phyloP scores from a whole-genome alignment of 2,329 filamentous ascomycete genomes.

The Cercospora citrullina region DNA sequence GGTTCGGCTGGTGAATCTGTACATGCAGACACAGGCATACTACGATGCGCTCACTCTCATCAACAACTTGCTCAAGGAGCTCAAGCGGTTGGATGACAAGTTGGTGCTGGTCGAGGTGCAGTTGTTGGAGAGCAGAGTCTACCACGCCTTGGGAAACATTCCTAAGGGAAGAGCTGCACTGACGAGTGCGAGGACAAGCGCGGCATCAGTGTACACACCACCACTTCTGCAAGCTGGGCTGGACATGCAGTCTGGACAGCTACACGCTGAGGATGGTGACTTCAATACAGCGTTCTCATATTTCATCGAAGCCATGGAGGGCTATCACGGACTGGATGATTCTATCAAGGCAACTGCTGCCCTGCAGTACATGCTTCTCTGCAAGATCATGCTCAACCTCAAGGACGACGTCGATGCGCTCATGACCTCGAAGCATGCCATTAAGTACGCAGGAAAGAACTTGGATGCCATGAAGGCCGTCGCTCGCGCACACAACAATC shows the following conservation, averaged over 20 bases:
- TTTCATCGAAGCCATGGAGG: conserved; percentile 98
- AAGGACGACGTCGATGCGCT: conserved; percentile 94
- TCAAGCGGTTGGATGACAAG: conserved; percentile 98
- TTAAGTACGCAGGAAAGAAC: conserved; percentile 93
- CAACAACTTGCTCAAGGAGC: conserved; percentile 91
- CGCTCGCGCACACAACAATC: conserved; percentile 90
- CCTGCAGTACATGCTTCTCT: conserved; percentile 98
- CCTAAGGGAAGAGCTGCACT: conserved; percentile 92
- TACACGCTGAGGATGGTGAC: conserved; percentile 97
- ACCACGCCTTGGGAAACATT: conserved; percentile 95
- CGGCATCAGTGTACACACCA: conserved; percentile 95
- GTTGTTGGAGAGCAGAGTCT: conserved; percentile 92
- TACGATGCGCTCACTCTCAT: conserved; percentile 96
- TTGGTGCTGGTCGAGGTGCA: conserved; percentile 97
- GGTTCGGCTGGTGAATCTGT: conserved; percentile 86
- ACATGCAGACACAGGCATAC: conserved; percentile 97
- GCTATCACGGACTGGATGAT: conserved; percentile 92
- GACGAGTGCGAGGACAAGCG: conserved; percentile 90
- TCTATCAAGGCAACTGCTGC: conserved; percentile 87
- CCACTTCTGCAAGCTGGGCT: conserved; percentile 92
- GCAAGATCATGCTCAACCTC: conserved; percentile 99
- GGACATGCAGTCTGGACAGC: conserved; percentile 99
- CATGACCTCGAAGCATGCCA: conserved; percentile 92
- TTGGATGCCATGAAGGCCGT: conserved; percentile 99
- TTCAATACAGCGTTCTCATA: conserved; percentile 99